These are phyloP conservation scores for Climacium dendroides DNA, from an alignment of 225 moss, liverwort and hornwort genomes.

Conservation along the genomic window DNA sequence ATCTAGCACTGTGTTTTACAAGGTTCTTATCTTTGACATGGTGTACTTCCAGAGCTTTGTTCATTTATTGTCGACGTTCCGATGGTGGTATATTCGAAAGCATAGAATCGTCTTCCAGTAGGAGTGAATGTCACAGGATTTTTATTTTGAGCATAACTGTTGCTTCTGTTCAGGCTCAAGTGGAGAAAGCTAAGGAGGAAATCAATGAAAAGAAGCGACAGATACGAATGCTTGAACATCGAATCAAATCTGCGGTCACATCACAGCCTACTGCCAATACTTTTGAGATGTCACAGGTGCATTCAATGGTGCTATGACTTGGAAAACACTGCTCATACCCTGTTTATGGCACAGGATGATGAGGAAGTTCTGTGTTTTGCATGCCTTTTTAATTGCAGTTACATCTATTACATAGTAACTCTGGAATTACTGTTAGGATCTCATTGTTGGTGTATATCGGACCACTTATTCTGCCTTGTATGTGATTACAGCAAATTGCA, in stretches of 20 bases:
- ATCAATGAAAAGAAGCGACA: conserved; percentile 91
- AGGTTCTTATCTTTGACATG: background rate
- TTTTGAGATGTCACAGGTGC: conserved; percentile 94
- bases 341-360: background rate
- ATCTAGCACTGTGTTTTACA: background rate
- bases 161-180: conserved; percentile 46
- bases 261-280: conserved; percentile 39
- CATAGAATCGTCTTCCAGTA: background rate
- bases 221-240: conserved; percentile 88
- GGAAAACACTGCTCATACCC: background rate
- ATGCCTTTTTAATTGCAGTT: background rate
- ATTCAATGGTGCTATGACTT: background rate
- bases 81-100: background rate
- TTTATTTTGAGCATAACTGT: background rate
- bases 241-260: conserved; percentile 62
- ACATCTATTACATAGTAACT: background rate
- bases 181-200: conserved; percentile 85
- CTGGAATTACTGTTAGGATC: background rate
- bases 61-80: background rate
- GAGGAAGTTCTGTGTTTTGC: background rate
- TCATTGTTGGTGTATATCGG: background rate
- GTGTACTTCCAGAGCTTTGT: background rate
- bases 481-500: conserved; percentile 64
- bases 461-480: background rate
- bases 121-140: background rate